Conservation (phyloP, 1,139 yeast species). For the Scheffersomyces parashehatae region DNA sequence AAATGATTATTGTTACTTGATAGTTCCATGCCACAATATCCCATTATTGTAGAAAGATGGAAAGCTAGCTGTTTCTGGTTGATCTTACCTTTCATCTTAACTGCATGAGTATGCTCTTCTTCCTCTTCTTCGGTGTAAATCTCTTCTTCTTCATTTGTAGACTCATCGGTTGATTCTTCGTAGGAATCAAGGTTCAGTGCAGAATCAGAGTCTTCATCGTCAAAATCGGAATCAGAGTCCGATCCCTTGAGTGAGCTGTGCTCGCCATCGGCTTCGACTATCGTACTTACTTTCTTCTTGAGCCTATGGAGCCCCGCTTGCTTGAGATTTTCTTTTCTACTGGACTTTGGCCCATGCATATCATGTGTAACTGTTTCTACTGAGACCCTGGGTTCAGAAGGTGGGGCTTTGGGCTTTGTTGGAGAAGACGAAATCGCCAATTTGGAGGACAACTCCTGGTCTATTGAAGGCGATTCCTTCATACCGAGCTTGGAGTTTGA, state of each 20-base stretch:
- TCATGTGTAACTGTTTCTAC: too few species aligned
- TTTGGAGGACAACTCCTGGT: too few species aligned
- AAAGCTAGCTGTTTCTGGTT: slow-evolving; percentile 16
- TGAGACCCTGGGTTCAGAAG: too few species aligned
- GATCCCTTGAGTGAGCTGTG: slow-evolving; percentile 4
- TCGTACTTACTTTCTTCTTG: slow-evolving; percentile 23
- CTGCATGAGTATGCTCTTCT: slow-evolving; percentile 26
- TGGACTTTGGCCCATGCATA: too few species aligned
- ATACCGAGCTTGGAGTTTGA: too few species aligned
- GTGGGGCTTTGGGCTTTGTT: too few species aligned
- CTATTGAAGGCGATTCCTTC: too few species aligned
- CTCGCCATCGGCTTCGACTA: slow-evolving; percentile 16
- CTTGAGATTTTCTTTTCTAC: too few species aligned
- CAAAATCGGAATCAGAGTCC: slow-evolving; percentile 8
- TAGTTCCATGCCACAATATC: slow-evolving; percentile 31
- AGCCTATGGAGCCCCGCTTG: too few species aligned
- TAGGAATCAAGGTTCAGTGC: slow-evolving; percentile 6
- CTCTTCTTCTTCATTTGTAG: slow-evolving; percentile 25
- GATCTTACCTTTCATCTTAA: slow-evolving; percentile 18
- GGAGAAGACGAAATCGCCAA: too few species aligned
- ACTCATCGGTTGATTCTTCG: slow-evolving; percentile 26
- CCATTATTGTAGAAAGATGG: slow-evolving; percentile 33
- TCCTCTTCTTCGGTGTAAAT: slow-evolving; percentile 15
- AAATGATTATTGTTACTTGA: slow-evolving; percentile 15
- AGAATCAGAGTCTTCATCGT: slow-evolving; percentile 20